A percentile compares a stretch with the other conserved stretches of the same genome.
phyloP scores from a whole-genome alignment of 164 flowering plant genomes.

The Santalum album region DNA sequence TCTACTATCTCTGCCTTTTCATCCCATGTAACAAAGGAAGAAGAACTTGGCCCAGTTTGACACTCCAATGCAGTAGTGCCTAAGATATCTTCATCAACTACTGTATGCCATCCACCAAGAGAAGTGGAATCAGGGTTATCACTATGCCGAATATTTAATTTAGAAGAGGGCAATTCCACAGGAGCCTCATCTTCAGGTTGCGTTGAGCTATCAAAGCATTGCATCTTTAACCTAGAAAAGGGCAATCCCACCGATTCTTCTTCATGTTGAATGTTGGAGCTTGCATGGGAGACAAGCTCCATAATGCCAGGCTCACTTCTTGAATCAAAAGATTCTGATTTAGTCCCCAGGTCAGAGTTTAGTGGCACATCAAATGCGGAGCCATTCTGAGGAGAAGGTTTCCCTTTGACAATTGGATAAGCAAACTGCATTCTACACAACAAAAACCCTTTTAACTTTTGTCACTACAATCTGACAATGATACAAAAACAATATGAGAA shows the following conservation, averaged over 20 bases:
- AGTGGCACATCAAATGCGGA: constrained; percentile 31
- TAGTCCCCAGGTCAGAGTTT: constrained; percentile 36
- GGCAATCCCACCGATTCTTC: constrained; percentile 23
- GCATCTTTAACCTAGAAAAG: constrained; percentile 22
- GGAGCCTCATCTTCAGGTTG: constrained; percentile 28
- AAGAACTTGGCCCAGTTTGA: constrained; percentile 22
- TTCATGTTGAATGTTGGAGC: constrained; percentile 25
- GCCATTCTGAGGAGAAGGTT: constrained; percentile 31
- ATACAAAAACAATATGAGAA: constrained; percentile 1
- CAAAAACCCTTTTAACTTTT: not conserved
- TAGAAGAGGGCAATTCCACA: constrained; percentile 23
- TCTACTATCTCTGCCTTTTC: constrained; percentile 65
- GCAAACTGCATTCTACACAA: constrained; percentile 42
- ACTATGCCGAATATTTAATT: constrained; percentile 13
- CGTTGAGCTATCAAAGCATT: constrained; percentile 7
- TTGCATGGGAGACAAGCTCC: constrained; percentile 34
- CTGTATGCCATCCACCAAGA: constrained; percentile 17
- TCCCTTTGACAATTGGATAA: constrained; percentile 28
- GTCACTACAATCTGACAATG: not conserved
- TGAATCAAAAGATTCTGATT: constrained; percentile 35
- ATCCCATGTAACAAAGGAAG: constrained; percentile 67
- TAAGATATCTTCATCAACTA: constrained; percentile 17
- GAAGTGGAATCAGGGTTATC: constrained; percentile 22
- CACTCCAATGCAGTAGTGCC: constrained; percentile 20
- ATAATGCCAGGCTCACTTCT: constrained; percentile 33